Evolutionary conservation across 805 yeast species (phyloP), one percentile per base, ranked within the genome.

Genomic region (Yarrowia alimentaria): DNA sequence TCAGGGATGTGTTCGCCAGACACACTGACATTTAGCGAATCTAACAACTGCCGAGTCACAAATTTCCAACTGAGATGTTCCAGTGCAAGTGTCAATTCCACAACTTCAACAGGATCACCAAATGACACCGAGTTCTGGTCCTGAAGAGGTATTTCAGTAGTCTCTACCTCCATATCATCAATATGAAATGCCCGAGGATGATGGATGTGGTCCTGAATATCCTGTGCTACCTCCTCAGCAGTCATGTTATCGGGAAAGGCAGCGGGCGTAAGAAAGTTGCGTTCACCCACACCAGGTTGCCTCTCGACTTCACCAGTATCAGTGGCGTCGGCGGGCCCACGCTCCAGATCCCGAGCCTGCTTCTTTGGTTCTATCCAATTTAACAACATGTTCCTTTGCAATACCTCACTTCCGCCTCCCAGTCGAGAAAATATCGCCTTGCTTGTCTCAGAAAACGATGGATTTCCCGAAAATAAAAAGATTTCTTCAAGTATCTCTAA

Each of bases 131-230:
- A 25, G 25, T 8, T 33, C 19, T 14, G 19, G 28, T 5, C n/a
- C n/a, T n/a, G n/a, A n/a, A n/a, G n/a, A n/a, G n/a, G n/a, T n/a
- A n/a, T n/a, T 29, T 12, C 17, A 6, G 6, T 12, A 14, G 34
- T 10, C n/a, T 42, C 37, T 4, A 30, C 37, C 6, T 22, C 35
- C 50, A 30, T 43, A 5, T 43, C 37, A 17, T 43, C 50, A 5
- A 43, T 43, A 24, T 43, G 47, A 12, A 40, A 26, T 4, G 47
- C 28, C 11, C 28, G 47, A 6, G 47, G 32, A 10, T 40, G 33
- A 14, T 40, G 47, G 5, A 40, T 28, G 20, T 40, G 32, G 14
- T 40, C n/a, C 6, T 26, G 10, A 16, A 40, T 28, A 13, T 40
- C 47, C 19, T 28, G 33, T 11, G 19, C 33, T 24, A 26, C 13